phyloP scores from a whole-genome alignment of 2,329 filamentous ascomycete genomes.

The Corniculantispora saksenae region DNA sequence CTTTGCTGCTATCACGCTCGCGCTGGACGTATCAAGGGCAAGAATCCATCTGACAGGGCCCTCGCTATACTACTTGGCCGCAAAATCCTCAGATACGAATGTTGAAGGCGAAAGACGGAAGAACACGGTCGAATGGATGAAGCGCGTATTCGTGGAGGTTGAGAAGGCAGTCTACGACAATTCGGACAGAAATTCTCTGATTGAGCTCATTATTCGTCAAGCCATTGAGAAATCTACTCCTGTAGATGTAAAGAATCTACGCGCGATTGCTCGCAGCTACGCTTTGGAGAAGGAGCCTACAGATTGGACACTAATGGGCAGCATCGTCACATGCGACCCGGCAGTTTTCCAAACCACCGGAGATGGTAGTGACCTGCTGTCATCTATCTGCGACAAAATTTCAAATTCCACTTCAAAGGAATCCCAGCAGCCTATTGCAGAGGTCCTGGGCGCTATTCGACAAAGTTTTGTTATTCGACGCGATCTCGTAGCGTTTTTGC shows the following conservation, averaged over 20 bases:
- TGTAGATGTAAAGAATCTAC: conserved; percentile 43
- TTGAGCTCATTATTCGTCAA: conserved; percentile 34
- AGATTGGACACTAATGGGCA: conserved; percentile 46
- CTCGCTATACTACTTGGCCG: conserved; percentile 47
- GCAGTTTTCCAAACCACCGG: conserved; percentile 47
- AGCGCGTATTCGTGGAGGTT: conserved; percentile 35
- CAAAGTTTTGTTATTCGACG: conserved; percentile 46
- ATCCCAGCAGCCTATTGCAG: conserved; percentile 28
- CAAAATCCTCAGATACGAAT: conserved; percentile 28
- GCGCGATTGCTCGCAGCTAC: conserved; percentile 44
- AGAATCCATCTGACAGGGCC: conserved; percentile 41
- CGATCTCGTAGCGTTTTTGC: conserved; percentile 47
- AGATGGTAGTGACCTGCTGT: conserved; percentile 41
- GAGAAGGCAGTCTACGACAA: conserved; percentile 30
- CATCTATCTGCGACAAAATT: conserved; percentile 41
- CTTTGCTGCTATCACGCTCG: conserved; percentile 42
- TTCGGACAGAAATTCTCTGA: conserved; percentile 29
- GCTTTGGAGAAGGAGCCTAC: conserved; percentile 36
- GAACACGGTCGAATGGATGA: conserved; percentile 41
- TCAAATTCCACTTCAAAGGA: conserved; percentile 17
- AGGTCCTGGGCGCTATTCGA: conserved; percentile 45
- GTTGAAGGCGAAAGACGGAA: conserved; percentile 34
- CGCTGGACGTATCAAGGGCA: conserved; percentile 40
- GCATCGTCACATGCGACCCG: conserved; percentile 46
- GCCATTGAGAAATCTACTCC: conserved; percentile 32